These are phyloP conservation scores for Ganoderma boninense DNA, from an alignment of 1,284 basidiomycete species.

Conservation along the genomic window DNA sequence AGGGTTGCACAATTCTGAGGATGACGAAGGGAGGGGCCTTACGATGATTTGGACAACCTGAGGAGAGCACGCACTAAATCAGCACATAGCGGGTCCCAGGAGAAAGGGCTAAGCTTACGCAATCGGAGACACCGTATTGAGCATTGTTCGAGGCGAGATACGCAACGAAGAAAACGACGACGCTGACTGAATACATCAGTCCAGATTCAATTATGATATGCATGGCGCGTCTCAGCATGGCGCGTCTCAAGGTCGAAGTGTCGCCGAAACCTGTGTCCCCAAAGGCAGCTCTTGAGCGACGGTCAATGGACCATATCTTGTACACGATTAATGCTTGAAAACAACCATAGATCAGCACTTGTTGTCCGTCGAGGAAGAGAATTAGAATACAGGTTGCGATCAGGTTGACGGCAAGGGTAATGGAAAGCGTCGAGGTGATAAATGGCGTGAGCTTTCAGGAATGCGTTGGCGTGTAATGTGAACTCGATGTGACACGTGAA, in stretches of 20 bases:
- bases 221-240: no score
- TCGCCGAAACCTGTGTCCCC: not conserved
- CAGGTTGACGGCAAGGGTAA: not conserved
- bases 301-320: conserved; percentile 42
- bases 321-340: conserved; percentile 45
- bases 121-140: not conserved
- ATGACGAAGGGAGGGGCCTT: not conserved
- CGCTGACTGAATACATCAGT: conserved; percentile 15
- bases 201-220: conserved; percentile 17
- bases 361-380: conserved; percentile 37
- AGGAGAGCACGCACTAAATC: no score
- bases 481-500: not conserved
- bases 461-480: not conserved
- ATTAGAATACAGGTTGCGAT: not conserved
- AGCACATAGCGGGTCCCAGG: no score
- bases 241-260: not conserved
- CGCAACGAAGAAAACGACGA: not conserved
- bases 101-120: not conserved
- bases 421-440: not conserved
- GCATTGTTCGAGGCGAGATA: conserved; percentile 10
- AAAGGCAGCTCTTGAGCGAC: not conserved
- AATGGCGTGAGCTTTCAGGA: not conserved
- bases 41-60: conserved; percentile 4
- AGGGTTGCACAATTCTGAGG: no score
- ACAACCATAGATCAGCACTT: conserved; percentile 15